Evolutionary conservation across 768 basidiomycete species (phyloP), one percentile per base, ranked within the genome.

Genomic region (Rhodotorula babjevae): DNA sequence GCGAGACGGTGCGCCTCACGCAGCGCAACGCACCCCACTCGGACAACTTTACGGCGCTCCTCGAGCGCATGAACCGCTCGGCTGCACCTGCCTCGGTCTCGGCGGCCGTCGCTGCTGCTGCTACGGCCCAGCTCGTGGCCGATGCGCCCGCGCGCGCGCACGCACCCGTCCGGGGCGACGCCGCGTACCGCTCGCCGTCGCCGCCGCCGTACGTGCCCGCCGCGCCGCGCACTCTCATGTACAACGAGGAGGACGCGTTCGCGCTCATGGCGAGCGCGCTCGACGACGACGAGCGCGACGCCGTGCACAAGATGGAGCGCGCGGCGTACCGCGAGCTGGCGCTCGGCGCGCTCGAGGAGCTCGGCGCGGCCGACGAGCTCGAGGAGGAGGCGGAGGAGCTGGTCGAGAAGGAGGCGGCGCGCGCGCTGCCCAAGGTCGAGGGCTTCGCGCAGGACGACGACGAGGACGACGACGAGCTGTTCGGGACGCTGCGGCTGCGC

Each of bases 201-300:
- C 75, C 75, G 1, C 75, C 75, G 16, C 75, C 71, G 1, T 76
- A 73, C 55, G 44, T 76, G 29, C 60, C 72, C 21, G 47, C 57
- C 14, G 72, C 72, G 1, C 69, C 72, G 5, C 65, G 75, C 31
- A 61, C 55, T n/a, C 61, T 76, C 5, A 65, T 76, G 33, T 76
- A 73, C 65, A 74, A 66, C 67, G 72, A 76, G 40, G 76, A 74
- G 31, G 76, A 76, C 65, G 70, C 72, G 3, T 73, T 71, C 50
- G 67, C 68, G 33, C 55, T 76, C n/a, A 40, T 57, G 14, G 67
- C 61, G 6, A 40, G 67, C 27, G 67, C 72, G 8, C 61, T 61
- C 12, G 64, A 44, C 47, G 69, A 71, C 27, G n/a, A 23, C 4
- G 66, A 70, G 63, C 40, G 55, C 18, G 69, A 44, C 14, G 58